These are phyloP conservation scores for Diaporthe nobilis DNA, from an alignment of 2,329 filamentous ascomycete genomes.

Conservation along the genomic window DNA sequence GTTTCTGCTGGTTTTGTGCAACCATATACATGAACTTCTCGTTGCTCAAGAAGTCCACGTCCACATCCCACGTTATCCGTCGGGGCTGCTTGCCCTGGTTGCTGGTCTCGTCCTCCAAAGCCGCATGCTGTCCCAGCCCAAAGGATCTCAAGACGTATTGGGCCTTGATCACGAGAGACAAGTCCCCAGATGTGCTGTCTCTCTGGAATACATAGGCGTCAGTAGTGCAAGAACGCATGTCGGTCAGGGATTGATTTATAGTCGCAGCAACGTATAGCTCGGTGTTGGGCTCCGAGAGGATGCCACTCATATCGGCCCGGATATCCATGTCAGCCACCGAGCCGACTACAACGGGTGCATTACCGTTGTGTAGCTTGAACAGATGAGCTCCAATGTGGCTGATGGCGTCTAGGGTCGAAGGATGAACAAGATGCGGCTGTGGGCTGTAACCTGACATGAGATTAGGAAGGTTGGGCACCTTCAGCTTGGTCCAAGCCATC, in stretches of 20 bases:
- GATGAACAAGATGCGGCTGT: conserved; percentile 27
- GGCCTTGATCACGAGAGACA: background rate
- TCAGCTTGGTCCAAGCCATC: conserved; percentile 6
- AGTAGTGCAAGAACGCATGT: conserved; percentile 32
- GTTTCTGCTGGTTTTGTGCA: background rate
- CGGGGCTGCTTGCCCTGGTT: conserved; percentile 38
- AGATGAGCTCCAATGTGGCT: conserved; percentile 16
- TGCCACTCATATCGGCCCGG: background rate
- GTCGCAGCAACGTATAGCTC: conserved; percentile 40
- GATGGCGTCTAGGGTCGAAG: conserved; percentile 15
- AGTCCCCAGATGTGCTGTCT: background rate
- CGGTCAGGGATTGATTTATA: conserved; percentile 19
- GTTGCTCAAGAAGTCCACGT: conserved; percentile 34
- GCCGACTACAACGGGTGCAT: conserved; percentile 4
- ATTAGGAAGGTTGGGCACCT: background rate
- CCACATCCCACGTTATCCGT: conserved; percentile 37
- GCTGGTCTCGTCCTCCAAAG: background rate
- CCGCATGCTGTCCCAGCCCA: background rate
- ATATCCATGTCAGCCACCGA: conserved; percentile 19
- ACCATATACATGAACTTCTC: conserved; percentile 12
- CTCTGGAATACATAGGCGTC: conserved; percentile 9
- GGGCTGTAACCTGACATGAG: conserved; percentile 1
- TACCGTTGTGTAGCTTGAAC: conserved; percentile 38
- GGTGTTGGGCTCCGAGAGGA: conserved; percentile 28
- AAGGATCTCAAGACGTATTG: conserved; percentile 29